phyloP scores from a whole-genome alignment of 768 basidiomycete genomes.

The Rhizopogon roseolus region DNA sequence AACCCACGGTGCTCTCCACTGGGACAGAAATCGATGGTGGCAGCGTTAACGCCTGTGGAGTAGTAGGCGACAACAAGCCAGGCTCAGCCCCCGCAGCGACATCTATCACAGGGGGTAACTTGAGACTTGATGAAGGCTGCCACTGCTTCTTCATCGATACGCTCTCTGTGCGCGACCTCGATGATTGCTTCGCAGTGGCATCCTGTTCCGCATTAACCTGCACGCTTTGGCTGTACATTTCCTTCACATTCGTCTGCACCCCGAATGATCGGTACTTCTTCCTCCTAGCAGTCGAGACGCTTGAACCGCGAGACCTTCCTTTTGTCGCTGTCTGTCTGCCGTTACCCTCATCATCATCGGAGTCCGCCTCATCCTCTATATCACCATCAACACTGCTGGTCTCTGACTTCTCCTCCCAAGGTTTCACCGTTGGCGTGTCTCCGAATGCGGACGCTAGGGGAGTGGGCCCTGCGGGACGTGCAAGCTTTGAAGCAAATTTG shows the following conservation, averaged over 20 bases:
- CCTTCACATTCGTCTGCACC: constrained; percentile 62
- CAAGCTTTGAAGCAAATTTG: constrained; percentile 61
- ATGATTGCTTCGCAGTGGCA: constrained; percentile 15
- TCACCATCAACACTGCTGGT: constrained; percentile 79
- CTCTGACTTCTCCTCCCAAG: constrained; percentile 44
- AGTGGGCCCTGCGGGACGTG: constrained; percentile 39
- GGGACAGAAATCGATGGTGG: not conserved
- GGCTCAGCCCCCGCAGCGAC: not conserved
- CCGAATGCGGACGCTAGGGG: constrained; percentile 48
- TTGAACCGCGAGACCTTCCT: constrained; percentile 33
- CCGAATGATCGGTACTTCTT: constrained; percentile 57
- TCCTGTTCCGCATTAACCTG: constrained; percentile 41
- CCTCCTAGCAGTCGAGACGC: constrained; percentile 5
- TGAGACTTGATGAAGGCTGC: constrained; percentile 8
- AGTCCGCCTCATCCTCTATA: constrained; percentile 69
- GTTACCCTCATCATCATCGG: constrained; percentile 43
- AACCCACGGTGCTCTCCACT: not conserved
- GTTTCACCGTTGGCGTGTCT: constrained; percentile 33
- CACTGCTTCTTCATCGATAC: constrained; percentile 16
- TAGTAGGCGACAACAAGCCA: not conserved
- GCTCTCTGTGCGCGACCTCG: constrained; percentile 17
- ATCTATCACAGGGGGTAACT: not conserved
- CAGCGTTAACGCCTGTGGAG: not conserved
- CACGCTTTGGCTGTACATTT: constrained; percentile 50
- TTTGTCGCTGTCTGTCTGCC: constrained; percentile 26